These are phyloP conservation scores for Neonectria sp. DNA, from an alignment of 2,329 filamentous ascomycete species.

Conservation along the genomic window DNA sequence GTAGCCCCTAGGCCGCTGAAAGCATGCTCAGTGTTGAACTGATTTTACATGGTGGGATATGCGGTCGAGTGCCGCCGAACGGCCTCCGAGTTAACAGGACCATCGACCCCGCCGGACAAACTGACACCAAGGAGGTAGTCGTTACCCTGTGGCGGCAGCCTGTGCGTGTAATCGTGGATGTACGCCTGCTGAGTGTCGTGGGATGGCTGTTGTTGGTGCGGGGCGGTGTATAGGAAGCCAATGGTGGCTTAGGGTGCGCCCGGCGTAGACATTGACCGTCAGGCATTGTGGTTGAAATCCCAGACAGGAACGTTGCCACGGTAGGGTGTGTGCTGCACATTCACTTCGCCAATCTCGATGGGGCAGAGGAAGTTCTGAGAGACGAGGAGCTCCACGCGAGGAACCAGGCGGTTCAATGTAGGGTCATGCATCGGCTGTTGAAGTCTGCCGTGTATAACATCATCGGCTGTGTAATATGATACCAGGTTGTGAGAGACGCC, in stretches of 20 bases:
- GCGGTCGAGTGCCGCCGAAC: not conserved
- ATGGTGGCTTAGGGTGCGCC: not conserved
- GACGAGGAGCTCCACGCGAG: constrained; percentile 70
- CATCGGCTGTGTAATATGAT: constrained; percentile 88
- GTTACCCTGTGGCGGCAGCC: not conserved
- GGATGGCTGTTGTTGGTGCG: not conserved
- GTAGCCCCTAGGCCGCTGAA: not conserved
- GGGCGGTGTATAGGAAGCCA: not conserved
- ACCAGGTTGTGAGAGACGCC: constrained; percentile 88
- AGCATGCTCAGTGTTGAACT: not conserved
- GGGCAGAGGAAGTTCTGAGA: constrained; percentile 78
- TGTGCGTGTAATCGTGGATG: not conserved
- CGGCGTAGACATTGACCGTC: no score
- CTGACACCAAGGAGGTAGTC: not conserved
- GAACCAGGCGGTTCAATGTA: constrained; percentile 56
- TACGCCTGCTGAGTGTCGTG: not conserved
- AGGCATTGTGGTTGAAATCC: no score
- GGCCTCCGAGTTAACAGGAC: not conserved
- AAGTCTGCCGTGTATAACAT: constrained; percentile 75
- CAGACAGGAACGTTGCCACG: no score
- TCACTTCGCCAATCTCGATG: constrained; percentile 68
- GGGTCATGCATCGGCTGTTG: constrained; percentile 67
- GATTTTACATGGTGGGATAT: not conserved
- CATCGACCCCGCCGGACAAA: not conserved
- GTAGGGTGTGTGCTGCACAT: constrained; percentile 44